Base-by-base conservation (phyloP, 148 eudicot genomes). In the Bassia scoparia region DNA sequence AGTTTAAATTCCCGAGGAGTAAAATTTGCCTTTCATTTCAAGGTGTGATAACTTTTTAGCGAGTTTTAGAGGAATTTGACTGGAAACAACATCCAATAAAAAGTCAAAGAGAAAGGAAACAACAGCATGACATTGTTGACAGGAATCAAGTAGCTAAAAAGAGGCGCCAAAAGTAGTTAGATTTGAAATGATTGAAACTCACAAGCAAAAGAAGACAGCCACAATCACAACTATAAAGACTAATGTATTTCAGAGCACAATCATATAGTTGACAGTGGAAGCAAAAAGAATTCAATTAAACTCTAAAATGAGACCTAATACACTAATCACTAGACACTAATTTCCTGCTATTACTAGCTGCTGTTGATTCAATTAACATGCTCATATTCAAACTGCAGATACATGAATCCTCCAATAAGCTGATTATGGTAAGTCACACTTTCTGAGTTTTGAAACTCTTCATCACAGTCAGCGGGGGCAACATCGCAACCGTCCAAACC, bases 171-270 rank as follows among this genome's bases (percentile, higher is more conserved):
- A 43, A 71, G 4, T 11, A 7, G 33, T 14, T 41, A 5, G 17
- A 44, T 27, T 72, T 60, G 26, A 2, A 59, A 72, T n/a, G n/a
- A 20, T 44, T n/a, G n/a, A n/a, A n/a, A n/a, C n/a, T n/a, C 55
- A n/a, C n/a, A 16, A 30, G 43, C 8, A 50, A 46, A 49, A 33
- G 69, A 29, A 46, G 59, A 61, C 49, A 15, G 29, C n/a, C 16
- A 61, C 60, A 73, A 44, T 16, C 48, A 24, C 66, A 4, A 31
- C 13, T 21, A 4, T 17, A 37, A 35, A 29, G 37, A 63, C 27
- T 14, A 3, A 60, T 21, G 37, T 17, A 60, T 37, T n/a, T 30
- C 6, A 15, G n/a, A 29, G 29, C 63, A 60, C 30, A 55, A 55
- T 13, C 2, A 55, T 13, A 58, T n/a, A 58, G 61, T 58, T 1